Evolutionary conservation across 2,329 filamentous ascomycete genomes (phyloP).

Genomic region (Pseudodiploospora longispora): DNA sequence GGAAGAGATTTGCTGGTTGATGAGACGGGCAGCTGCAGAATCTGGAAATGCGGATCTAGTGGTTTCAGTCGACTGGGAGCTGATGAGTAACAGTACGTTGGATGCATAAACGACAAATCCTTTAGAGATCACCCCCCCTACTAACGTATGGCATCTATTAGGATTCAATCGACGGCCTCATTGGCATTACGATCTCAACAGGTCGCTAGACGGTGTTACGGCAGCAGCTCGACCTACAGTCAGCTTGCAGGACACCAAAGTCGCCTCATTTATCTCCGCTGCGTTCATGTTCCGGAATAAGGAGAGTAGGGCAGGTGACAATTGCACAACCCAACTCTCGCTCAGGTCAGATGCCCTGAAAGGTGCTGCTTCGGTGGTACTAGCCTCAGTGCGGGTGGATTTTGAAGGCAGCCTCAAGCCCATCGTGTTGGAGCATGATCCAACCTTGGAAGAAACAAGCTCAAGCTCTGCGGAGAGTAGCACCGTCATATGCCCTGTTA

Average conservation of each 20-base stretch:
- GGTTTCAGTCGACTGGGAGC: constrained; percentile 57
- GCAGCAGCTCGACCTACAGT: constrained; percentile 39
- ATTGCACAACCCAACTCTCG: constrained; percentile 47
- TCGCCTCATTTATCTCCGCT: constrained; percentile 45
- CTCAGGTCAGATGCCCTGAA: constrained; percentile 49
- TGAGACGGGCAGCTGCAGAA: constrained; percentile 48
- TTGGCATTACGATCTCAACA: constrained; percentile 55
- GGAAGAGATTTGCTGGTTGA: constrained; percentile 54
- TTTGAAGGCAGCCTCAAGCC: constrained; percentile 52
- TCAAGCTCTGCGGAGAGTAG: constrained; percentile 10
- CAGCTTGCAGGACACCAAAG: constrained; percentile 40
- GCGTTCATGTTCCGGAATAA: constrained; percentile 51
- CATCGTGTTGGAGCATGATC: constrained; percentile 40
- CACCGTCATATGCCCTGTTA: constrained; percentile 15
- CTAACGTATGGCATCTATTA: constrained; percentile 15
- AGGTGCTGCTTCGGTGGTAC: constrained; percentile 41
- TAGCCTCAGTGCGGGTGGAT: constrained; percentile 44
- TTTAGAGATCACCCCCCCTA: not conserved
- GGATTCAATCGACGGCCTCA: constrained; percentile 45
- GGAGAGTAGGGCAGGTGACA: constrained; percentile 54
- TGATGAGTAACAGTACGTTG: constrained; percentile 49
- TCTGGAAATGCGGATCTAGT: constrained; percentile 47
- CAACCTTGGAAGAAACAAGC: constrained; percentile 7
- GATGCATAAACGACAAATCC: too few relatives aligned
- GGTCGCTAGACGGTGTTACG: constrained; percentile 43